A percentile compares a stretch with the other conserved stretches of the same genome.
Conservation (phyloP, 2,329 filamentous ascomycete species). For the Blastomyces gilchristii region DNA sequence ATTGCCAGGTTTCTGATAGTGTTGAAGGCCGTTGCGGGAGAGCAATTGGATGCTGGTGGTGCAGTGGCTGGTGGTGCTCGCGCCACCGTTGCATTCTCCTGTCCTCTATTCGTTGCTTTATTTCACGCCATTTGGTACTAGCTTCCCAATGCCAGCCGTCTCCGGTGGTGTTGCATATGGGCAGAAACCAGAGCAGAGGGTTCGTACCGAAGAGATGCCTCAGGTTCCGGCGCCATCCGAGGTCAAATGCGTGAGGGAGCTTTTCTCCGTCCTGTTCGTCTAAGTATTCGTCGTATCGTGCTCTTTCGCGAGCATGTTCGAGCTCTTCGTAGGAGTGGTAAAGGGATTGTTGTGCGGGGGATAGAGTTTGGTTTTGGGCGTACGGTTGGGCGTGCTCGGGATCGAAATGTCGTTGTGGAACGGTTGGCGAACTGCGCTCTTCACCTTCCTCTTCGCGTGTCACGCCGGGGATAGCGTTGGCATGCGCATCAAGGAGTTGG, state of each 20-base stretch:
- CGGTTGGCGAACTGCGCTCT: constrained; percentile 35
- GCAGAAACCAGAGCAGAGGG: constrained; percentile 65
- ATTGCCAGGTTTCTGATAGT: constrained; percentile 23
- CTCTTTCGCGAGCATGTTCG: constrained; percentile 54
- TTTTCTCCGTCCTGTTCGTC: constrained; percentile 82
- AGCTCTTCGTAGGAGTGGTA: constrained; percentile 43
- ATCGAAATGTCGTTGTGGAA: constrained; percentile 16
- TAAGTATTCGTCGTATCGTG: constrained; percentile 68
- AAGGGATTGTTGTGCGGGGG: constrained; percentile 38
- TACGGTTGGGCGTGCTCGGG: constrained; percentile 7
- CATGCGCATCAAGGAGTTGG: constrained; percentile 69
- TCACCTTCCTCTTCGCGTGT: constrained; percentile 76
- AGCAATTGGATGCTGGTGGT: constrained; percentile 21
- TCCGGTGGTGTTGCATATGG: constrained; percentile 73
- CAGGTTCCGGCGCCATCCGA: constrained; percentile 73
- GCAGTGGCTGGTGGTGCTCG: constrained; percentile 24
- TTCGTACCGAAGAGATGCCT: constrained; percentile 68
- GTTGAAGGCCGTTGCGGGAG: background rate
- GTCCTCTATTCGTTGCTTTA: constrained; percentile 49
- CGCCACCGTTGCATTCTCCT: constrained; percentile 24
- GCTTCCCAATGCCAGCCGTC: constrained; percentile 95
- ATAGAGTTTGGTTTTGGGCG: constrained; percentile 18
- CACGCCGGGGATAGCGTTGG: constrained; percentile 69
- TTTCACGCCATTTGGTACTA: constrained; percentile 65
- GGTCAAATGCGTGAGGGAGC: constrained; percentile 86